Base-by-base conservation (phyloP, 768 basidiomycete genomes). In the Kwoniella sp. region DNA sequence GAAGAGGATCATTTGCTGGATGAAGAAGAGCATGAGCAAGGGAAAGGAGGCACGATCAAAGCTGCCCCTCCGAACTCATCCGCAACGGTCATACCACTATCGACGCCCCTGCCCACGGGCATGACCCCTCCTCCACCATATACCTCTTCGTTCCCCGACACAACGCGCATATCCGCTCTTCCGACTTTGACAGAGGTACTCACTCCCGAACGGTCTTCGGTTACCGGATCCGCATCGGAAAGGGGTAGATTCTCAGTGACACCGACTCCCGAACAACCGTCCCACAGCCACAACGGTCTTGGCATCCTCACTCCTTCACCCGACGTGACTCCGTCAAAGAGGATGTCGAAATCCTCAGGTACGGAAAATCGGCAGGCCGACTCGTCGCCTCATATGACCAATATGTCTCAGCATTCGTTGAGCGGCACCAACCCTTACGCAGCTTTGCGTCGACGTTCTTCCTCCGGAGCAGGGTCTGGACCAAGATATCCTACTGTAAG, bases 51-150 rank as follows among this genome's bases (percentile, higher is more conserved):
- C 12, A 71, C 67, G 3, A 58, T 71, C 47, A 68, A 71, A 49
- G 66, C 49, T 1, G 59, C 58, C 10, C 64, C 67, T 22, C 9
- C 27, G 6, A 24, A 54, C 9, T 26, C 24, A 17, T 60, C 54
- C 6, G 4, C 30, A 51, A 9, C 33, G 25, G 21, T 3, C 40
- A 4, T 44, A 44, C 40, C 40, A 19, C 17, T 19, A 44, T 44
- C 40, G 17, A 44, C 40, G 4, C 40, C 40, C 3, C 40, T 44
- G 13, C 24, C 47, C 2, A 21, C 47, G 53, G 55, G 58, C 30
- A 29, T 67, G 25, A 73, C 69, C 47, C 72, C 72, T 15, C 71
- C 71, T 36, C 71, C 71, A 8, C 71, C 71, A 0, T 73, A 73
- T 44, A 64, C 68, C 4, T 73, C 71, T 6, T 57, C 68, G n/a